These are phyloP conservation scores for Kluyveromyces dobzhanskii DNA, from an alignment of 805 yeast genomes.

Conservation along the genomic window DNA sequence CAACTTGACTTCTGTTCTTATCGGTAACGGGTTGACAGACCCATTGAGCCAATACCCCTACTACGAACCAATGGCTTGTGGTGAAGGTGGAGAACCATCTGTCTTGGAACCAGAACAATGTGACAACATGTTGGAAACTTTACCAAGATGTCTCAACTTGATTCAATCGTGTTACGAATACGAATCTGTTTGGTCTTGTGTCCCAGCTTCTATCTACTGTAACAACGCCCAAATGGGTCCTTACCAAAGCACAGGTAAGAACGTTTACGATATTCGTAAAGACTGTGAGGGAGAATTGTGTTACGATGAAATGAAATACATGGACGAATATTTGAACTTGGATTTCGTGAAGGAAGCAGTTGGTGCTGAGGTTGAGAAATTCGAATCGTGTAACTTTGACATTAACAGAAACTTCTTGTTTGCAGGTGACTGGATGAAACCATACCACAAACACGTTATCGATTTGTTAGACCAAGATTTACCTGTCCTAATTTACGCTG, in stretches of 20 bases:
- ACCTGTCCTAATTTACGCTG: conserved; percentile 87
- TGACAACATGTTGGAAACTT: conserved; percentile 52
- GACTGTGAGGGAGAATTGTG: conserved; percentile 73
- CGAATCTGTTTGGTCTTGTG: conserved; percentile 73
- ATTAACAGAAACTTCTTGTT: conserved; percentile 73
- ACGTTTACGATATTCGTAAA: conserved; percentile 83
- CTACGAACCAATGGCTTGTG: conserved; percentile 93
- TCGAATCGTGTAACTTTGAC: conserved; percentile 67
- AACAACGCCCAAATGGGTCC: conserved; percentile 77
- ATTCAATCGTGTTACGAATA: conserved; percentile 71
- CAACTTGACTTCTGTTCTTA: conserved; percentile 66
- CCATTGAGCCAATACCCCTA: conserved; percentile 69
- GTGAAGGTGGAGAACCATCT: conserved; percentile 76
- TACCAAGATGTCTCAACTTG: conserved; percentile 72
- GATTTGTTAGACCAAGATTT: conserved; percentile 61
- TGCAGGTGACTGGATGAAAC: conserved; percentile 89
- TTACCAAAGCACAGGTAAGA: conserved; percentile 75
- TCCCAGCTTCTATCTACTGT: conserved; percentile 88
- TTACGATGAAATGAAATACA: conserved; percentile 67
- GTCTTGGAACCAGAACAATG: conserved; percentile 77
- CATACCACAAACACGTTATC: conserved; percentile 69
- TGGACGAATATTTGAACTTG: conserved; percentile 71
- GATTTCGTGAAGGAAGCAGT: conserved; percentile 70
- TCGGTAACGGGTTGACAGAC: conserved; percentile 90
- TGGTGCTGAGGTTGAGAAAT: conserved; percentile 84